Evolutionary conservation across 1,139 yeast species (phyloP).

Genomic region (Pichia sp.): DNA sequence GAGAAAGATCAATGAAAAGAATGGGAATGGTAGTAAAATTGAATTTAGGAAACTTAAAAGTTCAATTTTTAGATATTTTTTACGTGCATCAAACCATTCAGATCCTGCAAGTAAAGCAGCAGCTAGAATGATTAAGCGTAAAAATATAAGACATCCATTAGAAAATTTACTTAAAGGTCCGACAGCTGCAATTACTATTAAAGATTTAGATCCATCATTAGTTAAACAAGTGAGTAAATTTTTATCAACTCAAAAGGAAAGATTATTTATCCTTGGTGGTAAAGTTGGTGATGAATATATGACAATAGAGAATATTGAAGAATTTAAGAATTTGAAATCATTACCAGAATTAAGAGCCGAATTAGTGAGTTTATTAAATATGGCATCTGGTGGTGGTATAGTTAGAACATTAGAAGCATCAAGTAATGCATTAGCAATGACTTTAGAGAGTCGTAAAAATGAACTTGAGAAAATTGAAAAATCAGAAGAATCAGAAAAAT

Average conservation of each 20-base stretch:
- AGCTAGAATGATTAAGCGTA: slow-evolving; percentile 32
- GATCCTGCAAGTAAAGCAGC: slow-evolving; percentile 74
- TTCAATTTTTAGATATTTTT: slow-evolving; percentile 63
- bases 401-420: slow-evolving; percentile 73
- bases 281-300: slow-evolving; percentile 48
- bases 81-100: slow-evolving; percentile 56
- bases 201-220: slow-evolving; percentile 59
- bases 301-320: slow-evolving; percentile 46
- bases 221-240: slow-evolving; percentile 57
- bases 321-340: slow-evolving; percentile 68
- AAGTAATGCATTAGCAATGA: slow-evolving; percentile 60
- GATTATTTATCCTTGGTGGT: slow-evolving; percentile 78
- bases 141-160: slow-evolving; percentile 54
- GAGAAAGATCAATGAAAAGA: slow-evolving; percentile 40
- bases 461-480: slow-evolving; percentile 21
- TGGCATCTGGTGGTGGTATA: slow-evolving; percentile 84
- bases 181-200: slow-evolving; percentile 69
- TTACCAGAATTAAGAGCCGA: slow-evolving; percentile 69
- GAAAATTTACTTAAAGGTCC: slow-evolving; percentile 72
- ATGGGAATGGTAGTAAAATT: slow-evolving; percentile 31
- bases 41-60: slow-evolving; percentile 60
- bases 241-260: slow-evolving; percentile 60
- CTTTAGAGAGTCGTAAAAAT: slow-evolving; percentile 36
- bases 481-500: slow-evolving; percentile 5
- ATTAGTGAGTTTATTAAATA: slow-evolving; percentile 75